Evolutionary conservation across 352 stramenopile species (phyloP).

Genomic region (Blastocystis sp.): DNA sequence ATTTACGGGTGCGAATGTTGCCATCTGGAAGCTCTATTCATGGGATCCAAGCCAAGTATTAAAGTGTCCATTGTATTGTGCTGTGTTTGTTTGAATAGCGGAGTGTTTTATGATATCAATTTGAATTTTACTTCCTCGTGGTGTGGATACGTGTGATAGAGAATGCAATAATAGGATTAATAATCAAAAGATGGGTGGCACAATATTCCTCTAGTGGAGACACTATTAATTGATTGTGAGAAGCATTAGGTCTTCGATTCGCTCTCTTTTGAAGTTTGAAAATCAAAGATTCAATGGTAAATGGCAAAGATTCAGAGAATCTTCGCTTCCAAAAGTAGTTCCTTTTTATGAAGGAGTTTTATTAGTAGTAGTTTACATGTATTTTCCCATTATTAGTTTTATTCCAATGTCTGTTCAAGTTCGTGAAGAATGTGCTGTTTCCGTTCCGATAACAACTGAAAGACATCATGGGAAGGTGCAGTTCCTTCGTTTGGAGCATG

Average conservation of each 20-base stretch:
- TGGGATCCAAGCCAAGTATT: not conserved
- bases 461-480: conserved; percentile 30
- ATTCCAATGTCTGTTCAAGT: not conserved
- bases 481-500: conserved; percentile 25
- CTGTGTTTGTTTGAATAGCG: not conserved
- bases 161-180: not conserved
- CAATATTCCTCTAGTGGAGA: not conserved
- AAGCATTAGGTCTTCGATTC: too few species aligned
- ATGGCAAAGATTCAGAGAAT: not conserved
- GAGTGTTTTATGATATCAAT: not conserved
- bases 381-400: not conserved
- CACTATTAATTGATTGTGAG: too few species aligned
- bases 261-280: not conserved
- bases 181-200: not conserved
- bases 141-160: not conserved
- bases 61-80: not conserved
- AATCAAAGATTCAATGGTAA: not conserved
- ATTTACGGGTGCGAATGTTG: not conserved
- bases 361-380: not conserved
- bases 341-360: not conserved
- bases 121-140: not conserved
- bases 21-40: not conserved
- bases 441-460: not conserved
- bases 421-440: not conserved
- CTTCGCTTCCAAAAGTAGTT: not conserved